A percentile compares a stretch with the other conserved stretches of the same genome.
Conservation (phyloP, 2,329 filamentous ascomycete species). For the Fusarium pseudocircinatum region DNA sequence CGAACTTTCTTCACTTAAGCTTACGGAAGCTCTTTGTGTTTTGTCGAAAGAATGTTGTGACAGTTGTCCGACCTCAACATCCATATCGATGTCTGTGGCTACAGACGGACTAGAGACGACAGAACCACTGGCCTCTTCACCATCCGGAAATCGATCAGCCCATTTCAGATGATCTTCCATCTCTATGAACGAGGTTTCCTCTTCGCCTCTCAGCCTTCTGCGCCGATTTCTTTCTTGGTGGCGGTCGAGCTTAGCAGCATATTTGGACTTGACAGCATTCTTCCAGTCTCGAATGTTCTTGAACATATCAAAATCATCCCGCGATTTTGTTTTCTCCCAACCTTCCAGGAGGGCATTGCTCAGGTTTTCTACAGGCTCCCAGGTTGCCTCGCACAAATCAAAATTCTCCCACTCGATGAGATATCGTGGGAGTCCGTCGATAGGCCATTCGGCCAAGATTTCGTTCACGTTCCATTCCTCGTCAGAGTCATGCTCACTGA, state of each 20-base stretch:
- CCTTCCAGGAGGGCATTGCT: constrained; percentile 49
- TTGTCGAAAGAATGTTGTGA: background rate
- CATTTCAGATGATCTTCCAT: constrained; percentile 38
- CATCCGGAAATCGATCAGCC: constrained; percentile 18
- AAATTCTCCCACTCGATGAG: constrained; percentile 53
- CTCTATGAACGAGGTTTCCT: constrained; percentile 34
- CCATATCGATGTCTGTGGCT: background rate
- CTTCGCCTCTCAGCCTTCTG: constrained; percentile 52
- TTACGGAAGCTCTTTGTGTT: background rate
- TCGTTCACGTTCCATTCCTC: constrained; percentile 61
- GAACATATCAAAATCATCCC: constrained; percentile 46
- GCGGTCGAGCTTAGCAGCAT: constrained; percentile 47
- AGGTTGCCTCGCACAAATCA: constrained; percentile 51
- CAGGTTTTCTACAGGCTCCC: constrained; percentile 62
- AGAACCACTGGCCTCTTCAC: background rate
- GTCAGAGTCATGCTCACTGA: constrained; percentile 49
- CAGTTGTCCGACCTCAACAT: background rate
- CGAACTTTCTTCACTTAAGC: background rate
- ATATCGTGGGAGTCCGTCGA: constrained; percentile 43
- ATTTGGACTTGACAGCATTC: constrained; percentile 43
- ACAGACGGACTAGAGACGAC: constrained; percentile 1
- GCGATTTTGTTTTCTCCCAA: constrained; percentile 57
- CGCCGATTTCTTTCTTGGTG: constrained; percentile 57
- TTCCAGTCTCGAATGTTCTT: constrained; percentile 54
- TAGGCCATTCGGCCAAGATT: constrained; percentile 59